Percentiles rank a stretch among this genome's conserved stretches.
Evolutionary conservation across 371 early-diverging fungal genomes (phyloP).

Genomic region (Mortierella sp.): DNA sequence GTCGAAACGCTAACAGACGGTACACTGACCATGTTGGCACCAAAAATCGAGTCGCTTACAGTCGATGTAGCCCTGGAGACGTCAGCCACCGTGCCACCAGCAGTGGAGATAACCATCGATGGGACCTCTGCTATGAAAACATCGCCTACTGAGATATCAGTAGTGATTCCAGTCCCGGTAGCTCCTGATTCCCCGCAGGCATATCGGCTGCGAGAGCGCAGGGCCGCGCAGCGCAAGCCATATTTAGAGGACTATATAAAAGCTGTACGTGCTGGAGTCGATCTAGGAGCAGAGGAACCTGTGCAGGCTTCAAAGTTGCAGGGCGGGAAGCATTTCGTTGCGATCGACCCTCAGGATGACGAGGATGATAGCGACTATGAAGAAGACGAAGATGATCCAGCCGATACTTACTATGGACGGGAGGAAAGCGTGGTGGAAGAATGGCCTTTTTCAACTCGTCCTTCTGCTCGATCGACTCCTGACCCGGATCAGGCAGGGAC

Average conservation of each 20-base stretch:
- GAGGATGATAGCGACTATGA: slow-evolving; percentile 44
- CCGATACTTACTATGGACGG: not conserved
- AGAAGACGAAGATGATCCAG: slow-evolving; percentile 1
- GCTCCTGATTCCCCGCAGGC: not conserved
- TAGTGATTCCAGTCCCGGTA: not conserved
- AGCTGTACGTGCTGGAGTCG: slow-evolving; percentile 38
- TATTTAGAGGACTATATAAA: slow-evolving; percentile 38
- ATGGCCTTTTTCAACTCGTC: not conserved
- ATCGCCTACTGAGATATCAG: too few relatives aligned
- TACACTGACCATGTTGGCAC: not conserved
- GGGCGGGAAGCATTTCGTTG: slow-evolving; percentile 13
- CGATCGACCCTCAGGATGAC: slow-evolving; percentile 25
- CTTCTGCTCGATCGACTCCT: not conserved
- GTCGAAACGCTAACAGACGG: not conserved
- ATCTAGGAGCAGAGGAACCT: slow-evolving; percentile 12
- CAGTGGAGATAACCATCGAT: not conserved
- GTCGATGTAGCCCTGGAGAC: not conserved
- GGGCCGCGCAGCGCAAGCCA: slow-evolving; percentile 39
- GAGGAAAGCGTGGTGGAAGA: slow-evolving; percentile 6
- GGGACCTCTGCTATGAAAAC: not conserved
- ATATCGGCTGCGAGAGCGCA: slow-evolving; percentile 43
- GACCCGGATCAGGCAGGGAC: not conserved
- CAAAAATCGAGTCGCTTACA: not conserved
- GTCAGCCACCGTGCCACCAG: not conserved
- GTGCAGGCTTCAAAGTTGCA: not conserved